Evolutionary conservation across 768 basidiomycete genomes (phyloP), one percentile per base, ranked within the genome.

Genomic region (Auricularia auricula-judae): DNA sequence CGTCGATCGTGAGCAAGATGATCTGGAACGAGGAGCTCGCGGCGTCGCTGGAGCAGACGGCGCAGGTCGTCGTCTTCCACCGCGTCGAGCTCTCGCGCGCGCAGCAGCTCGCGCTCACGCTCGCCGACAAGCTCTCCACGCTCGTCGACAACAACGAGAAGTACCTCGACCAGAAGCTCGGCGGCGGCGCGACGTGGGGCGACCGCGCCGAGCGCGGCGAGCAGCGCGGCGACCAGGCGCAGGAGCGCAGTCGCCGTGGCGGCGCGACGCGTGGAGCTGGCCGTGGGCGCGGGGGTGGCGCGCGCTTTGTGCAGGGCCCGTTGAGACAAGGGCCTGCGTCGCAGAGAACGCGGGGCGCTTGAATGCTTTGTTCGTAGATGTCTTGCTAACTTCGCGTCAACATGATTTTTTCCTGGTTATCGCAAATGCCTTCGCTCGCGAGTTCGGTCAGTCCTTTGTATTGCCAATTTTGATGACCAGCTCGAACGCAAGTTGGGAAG

Each of bases 1-100:
- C 88, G 7, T 93, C 93, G 12, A 86, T 97, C 68, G 90, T 98
- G 47, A 95, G 92, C 34, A 92, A 94, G 76, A 98, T 99, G 97
- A 97, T 98, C 70, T 98, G 95, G 93, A 93, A 83, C 71, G 97
- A 98, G 71, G 94, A 98, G 72, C 80, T 99, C 11, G 81, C 89
- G 1, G 97, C 96, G 2, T 95, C 94, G 16, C 80, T 98, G 63
- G 97, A 98, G 74, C 93, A 91, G 72, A 87, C 91, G 18, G 87
- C 87, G 29, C 88, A 86, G 43, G 93, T 96, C 53, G 83, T 99
- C 64, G 87, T 96, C 58, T 94, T 98, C 81, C 93, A 98, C 72
- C 87, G 93, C 64, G 84, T 93, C 65, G 95, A 98, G 69, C 82
- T 91, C 43, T 86, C 89, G 16, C 88, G 91, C 58, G 80, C 88